Conservation (phyloP, 2,329 filamentous ascomycete genomes). For the Knoxdaviesia proteae region DNA sequence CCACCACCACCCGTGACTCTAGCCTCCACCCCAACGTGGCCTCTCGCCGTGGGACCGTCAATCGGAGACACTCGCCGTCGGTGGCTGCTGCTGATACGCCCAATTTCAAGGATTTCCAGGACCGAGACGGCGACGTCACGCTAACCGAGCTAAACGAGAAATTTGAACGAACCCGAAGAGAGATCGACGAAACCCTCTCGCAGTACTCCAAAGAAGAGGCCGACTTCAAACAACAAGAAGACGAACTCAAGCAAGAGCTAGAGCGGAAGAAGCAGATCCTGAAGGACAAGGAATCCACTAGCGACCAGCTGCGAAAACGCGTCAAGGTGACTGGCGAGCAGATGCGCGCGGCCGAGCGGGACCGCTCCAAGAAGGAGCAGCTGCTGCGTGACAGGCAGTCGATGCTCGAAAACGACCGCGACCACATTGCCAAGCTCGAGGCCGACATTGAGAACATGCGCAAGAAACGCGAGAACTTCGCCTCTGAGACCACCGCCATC, state of each 20-base stretch:
- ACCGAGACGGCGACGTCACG: constrained; percentile 37
- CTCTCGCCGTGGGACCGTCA: constrained; percentile 34
- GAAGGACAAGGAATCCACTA: constrained; percentile 81
- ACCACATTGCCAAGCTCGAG: constrained; percentile 49
- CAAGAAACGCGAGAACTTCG: constrained; percentile 30
- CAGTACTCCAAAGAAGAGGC: constrained; percentile 52
- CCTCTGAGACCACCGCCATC: constrained; percentile 28
- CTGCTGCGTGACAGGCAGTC: constrained; percentile 44
- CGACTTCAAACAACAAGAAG: constrained; percentile 43
- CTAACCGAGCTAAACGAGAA: constrained; percentile 62
- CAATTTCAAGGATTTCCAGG: constrained; percentile 16
- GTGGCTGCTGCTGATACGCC: constrained; percentile 33
- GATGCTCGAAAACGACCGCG: constrained; percentile 47
- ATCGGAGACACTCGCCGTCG: constrained; percentile 56
- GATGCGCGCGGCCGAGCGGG: constrained; percentile 62
- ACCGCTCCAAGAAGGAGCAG: constrained; percentile 59
- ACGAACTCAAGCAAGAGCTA: constrained; percentile 54
- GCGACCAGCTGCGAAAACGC: constrained; percentile 62
- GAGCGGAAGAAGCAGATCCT: constrained; percentile 57
- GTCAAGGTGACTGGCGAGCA: constrained; percentile 61
- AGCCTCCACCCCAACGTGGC: constrained; percentile 23
- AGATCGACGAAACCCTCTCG: constrained; percentile 59
- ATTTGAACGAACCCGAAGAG: constrained; percentile 59
- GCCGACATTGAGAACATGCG: constrained; percentile 39
- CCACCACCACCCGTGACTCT: constrained; percentile 39